Base-by-base conservation (phyloP, 495 filamentous ascomycete species). In the Penicillium cataractarum region DNA sequence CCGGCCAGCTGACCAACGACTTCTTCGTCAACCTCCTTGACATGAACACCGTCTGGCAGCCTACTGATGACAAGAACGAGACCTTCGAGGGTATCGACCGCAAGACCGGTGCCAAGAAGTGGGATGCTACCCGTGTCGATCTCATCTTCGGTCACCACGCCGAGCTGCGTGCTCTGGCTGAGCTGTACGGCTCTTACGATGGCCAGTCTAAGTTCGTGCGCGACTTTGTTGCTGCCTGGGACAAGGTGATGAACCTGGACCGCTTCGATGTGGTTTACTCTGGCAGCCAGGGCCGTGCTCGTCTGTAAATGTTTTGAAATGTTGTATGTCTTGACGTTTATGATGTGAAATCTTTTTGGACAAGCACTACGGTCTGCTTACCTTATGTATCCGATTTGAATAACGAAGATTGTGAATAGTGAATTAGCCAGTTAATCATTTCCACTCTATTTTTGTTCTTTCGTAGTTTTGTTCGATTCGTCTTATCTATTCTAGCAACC, bases 1-100 rank as follows among this genome's bases (percentile, higher is more conserved):
- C 88, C 0, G 89, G 89, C 55, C 74, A 83, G 70, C 82, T 91
- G 61, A 89, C 85, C 73, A 89, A 89, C 70, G 89, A 91, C 77
- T 91, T 88, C 81, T 91, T 91, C 69, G 82, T 87, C 70, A 90
- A 90, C 78, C 80, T 91, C 27, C 79, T 91, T 12, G 89, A 91
- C 69, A 82, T 82, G 71, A 75, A 70, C 78, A 89, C 86, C 1
- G 77, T 68, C 26, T 90, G 88, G 89, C 86, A 86, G 79, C 60
- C 83, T 17, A 71, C 68, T 13, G 76, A 75, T 52, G 66, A 59
- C 53, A 65, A 75, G 66, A 67, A 72, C 53, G 87, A 89, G 58
- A 17, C 80, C 46, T 91, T 83, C 66, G 84, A 89, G 68, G 89
- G 87, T 42, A 58, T 72, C 2, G 87, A 90, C 75, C 86, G 84